Evolutionary conservation across 179 eudicot species (phyloP), one percentile per base, ranked within the genome.

Genomic region (Heliamphora pulchella): DNA sequence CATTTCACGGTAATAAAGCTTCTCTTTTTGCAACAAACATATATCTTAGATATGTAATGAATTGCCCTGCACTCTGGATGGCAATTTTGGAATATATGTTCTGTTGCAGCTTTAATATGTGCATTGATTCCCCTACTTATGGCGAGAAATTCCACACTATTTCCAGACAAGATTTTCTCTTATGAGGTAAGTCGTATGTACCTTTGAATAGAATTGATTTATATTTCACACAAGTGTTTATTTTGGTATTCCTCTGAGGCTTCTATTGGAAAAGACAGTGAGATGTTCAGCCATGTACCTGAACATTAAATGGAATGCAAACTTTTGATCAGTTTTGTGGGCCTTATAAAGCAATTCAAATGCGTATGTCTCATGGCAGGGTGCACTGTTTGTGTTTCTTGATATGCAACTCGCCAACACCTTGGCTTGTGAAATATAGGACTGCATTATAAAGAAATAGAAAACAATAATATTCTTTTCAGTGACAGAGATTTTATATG

Each of bases 61-160:
- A 31, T 51, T 10, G 17, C 62, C 9, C 20, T 69, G 48, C n/a
- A 20, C 15, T 48, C 17, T 63, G 44, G 53, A 55, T 72, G 57
- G 55, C 67, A 48, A 54, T 31, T 50, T 75, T 71, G 80, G 58
- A 54, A 41, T 51, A 59, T 53, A 15, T 74, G 11, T 69, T 81
- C 54, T 87, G 67, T 80, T 89, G 86, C 98, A 96, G 99, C 99
- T 50, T 76, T 96, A 79, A 85, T 91, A 70, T 96, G 98, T 79
- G 99, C 99, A 57, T 81, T 94, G 75, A 87, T 96, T 78, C 98
- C 99, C 76, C 83, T 92, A 85, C 90, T 96, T 76, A 91, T 96
- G 96, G 84, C 89, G 62, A 88, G 99, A 87, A 86, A 84, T 86
- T 89, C 96, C 61, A 89, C 88, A 48, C 79, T 96, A 31, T 94